phyloP scores from a whole-genome alignment of 192 early-diverging fungal genomes.

The Coemansia sp. region DNA sequence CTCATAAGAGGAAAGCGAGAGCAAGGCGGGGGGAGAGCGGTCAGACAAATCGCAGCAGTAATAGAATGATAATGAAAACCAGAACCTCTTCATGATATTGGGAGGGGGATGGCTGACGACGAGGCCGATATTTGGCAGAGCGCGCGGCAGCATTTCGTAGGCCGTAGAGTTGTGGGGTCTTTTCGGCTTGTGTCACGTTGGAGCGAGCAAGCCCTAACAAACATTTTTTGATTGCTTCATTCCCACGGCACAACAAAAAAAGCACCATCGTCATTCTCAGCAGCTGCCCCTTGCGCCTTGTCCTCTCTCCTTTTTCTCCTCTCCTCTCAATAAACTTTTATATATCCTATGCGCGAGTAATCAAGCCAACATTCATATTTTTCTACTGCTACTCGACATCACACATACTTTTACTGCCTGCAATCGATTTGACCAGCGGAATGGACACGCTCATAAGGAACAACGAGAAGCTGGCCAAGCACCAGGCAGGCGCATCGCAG shows the following conservation, averaged over 20 bases:
- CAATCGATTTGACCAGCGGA: constrained; percentile 12
- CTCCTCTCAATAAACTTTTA: neutral
- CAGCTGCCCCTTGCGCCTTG: neutral
- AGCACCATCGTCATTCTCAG: neutral
- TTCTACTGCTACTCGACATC: no score
- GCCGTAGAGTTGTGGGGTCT: no score
- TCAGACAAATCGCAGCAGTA: constrained; percentile 1
- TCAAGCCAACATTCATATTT: no score
- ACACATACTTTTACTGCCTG: no score
- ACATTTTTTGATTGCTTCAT: no score
- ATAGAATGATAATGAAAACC: neutral
- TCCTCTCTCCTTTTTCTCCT: neutral
- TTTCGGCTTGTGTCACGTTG: no score
- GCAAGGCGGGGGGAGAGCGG: neutral
- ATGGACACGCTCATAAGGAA: constrained; percentile 56
- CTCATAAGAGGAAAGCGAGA: neutral
- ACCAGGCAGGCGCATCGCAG: constrained; percentile 56
- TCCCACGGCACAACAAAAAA: neutral
- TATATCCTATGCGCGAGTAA: no score
- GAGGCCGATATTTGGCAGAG: no score
- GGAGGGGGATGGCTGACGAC: no score
- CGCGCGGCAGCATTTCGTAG: no score
- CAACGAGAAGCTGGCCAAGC: constrained; percentile 67
- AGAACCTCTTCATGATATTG: neutral
- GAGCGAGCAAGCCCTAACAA: no score